phyloP scores from a whole-genome alignment of 2,329 filamentous ascomycete genomes.

The Aspergillus fumigatus region DNA sequence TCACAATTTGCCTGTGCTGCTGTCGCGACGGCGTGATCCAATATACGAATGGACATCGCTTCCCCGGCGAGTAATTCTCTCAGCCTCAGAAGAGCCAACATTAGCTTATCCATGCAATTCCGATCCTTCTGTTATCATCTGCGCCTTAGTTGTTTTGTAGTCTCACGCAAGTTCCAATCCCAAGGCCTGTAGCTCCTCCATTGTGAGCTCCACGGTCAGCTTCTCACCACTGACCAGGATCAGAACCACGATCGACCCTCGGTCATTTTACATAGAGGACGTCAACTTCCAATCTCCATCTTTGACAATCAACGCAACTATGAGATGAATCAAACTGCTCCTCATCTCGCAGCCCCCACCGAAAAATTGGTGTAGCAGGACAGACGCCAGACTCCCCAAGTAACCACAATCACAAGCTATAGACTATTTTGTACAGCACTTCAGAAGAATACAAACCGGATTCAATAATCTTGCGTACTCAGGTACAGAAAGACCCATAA shows the following conservation, averaged over 20 bases:
- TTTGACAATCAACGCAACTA: not conserved
- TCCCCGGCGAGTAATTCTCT: not conserved
- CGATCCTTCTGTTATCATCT: not conserved
- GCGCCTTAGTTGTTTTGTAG: not conserved
- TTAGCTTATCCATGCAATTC: not conserved
- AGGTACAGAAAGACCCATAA: not conserved
- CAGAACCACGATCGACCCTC: not conserved
- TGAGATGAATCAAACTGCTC: not conserved
- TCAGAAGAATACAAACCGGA: not conserved
- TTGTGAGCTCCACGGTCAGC: not conserved
- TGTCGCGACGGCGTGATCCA: not conserved
- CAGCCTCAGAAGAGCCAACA: not conserved
- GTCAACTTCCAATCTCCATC: not conserved
- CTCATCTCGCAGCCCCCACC: not conserved
- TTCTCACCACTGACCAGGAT: not conserved
- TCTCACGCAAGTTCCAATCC: not conserved
- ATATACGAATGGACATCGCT: not conserved
- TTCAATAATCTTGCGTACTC: not conserved
- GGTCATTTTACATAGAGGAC: not conserved
- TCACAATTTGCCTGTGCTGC: not conserved
- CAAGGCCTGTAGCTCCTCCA: not conserved
- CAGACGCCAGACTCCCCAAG: too few species aligned
- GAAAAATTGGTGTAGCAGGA: too few species aligned
- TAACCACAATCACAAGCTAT: too few species aligned
- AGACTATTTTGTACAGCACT: too few species aligned